Conservation (phyloP, 1,139 yeast genomes). For the Saccharomyces pastorianus region DNA sequence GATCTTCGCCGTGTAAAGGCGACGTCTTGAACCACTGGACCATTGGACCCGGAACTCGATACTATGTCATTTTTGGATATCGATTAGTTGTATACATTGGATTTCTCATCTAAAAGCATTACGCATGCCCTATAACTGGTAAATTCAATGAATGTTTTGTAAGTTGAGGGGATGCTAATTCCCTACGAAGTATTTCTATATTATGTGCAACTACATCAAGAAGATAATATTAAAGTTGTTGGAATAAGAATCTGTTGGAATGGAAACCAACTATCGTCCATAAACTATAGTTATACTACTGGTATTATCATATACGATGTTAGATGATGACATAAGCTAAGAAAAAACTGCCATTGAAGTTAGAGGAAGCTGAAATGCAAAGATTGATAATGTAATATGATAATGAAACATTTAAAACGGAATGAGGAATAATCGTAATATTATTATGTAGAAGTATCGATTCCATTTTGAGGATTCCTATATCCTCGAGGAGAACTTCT, state of each 20-base stretch:
- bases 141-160: no score
- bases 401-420: neutral
- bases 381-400: neutral
- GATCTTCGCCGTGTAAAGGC: slow-evolving; percentile 36
- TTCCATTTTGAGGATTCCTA: neutral
- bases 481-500: neutral
- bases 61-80: neutral
- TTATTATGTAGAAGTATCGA: neutral
- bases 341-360: neutral
- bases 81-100: no score
- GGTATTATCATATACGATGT: neutral
- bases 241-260: neutral
- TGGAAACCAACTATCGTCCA: neutral
- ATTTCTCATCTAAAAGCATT: no score
- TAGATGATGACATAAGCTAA: neutral
- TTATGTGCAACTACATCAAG: no score
- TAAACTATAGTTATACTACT: neutral
- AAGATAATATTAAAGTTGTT: no score
- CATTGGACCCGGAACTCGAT: slow-evolving; percentile 5
- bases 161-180: no score
- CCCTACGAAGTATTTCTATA: no score
- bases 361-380: neutral
- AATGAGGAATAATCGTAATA: neutral
- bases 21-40: slow-evolving; percentile 35
- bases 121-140: no score